phyloP scores from a whole-genome alignment of 2,329 filamentous ascomycete genomes.

The Paecilomyces niveus region DNA sequence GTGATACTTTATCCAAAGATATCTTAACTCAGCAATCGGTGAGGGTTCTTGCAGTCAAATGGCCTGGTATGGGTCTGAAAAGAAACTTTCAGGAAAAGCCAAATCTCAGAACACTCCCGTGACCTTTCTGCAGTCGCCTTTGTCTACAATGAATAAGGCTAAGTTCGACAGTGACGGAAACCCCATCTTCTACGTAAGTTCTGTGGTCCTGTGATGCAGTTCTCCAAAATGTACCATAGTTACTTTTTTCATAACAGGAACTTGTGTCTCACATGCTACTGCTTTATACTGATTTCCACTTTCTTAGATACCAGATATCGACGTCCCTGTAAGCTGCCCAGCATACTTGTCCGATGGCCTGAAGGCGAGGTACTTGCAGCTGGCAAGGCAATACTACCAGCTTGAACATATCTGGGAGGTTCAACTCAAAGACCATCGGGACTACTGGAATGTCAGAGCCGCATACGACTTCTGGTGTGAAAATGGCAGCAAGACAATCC shows the following conservation, averaged over 20 bases:
- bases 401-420: conserved; percentile 13
- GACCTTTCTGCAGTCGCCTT: background rate
- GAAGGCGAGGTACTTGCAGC: conserved; percentile 6
- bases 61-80: background rate
- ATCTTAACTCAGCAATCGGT: background rate
- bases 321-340: conserved; percentile 2
- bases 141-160: background rate
- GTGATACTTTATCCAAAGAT: background rate
- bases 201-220: background rate
- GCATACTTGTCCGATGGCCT: conserved; percentile 1
- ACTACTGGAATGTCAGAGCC: conserved; percentile 8
- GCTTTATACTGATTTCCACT: background rate
- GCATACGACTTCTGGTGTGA: conserved; percentile 13
- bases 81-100: background rate
- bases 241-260: background rate
- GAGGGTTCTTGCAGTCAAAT: too few relatives aligned
- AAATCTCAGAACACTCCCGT: background rate
- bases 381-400: conserved; percentile 5
- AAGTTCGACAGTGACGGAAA: conserved; percentile 4
- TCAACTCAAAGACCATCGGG: conserved; percentile 9
- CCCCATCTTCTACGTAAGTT: conserved; percentile 8
- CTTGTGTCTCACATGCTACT: background rate
- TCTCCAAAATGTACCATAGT: too few relatives aligned
- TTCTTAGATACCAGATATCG: conserved; percentile 7
- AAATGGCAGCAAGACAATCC: conserved; percentile 4